Evolutionary conservation across 805 yeast genomes (phyloP).

Genomic region (Geotrichum ghanense): DNA sequence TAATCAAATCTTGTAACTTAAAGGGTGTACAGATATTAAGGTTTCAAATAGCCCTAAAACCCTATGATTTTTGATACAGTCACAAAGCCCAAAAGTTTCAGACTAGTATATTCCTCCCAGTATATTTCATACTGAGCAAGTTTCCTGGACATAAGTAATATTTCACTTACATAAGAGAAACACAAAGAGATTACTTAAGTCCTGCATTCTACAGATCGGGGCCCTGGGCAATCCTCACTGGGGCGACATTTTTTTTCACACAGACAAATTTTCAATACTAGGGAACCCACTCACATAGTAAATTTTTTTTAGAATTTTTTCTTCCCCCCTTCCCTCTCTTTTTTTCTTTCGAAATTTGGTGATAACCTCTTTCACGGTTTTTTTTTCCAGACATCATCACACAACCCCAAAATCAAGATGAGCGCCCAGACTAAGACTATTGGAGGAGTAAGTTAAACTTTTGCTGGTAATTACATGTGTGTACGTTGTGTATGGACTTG

Average conservation of each 20-base stretch:
- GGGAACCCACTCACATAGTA: slow-evolving; percentile 1
- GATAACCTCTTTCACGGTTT: neutral
- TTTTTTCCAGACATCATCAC: slow-evolving; percentile 1
- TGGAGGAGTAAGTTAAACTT: slow-evolving; percentile 22
- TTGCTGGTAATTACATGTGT: neutral
- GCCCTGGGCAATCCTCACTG: too few relatives aligned
- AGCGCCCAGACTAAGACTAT: slow-evolving; percentile 25
- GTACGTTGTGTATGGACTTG: neutral
- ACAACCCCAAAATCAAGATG: slow-evolving; percentile 12
- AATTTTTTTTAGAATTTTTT: neutral
- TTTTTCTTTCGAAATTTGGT: neutral
- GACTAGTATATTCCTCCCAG: too few relatives aligned
- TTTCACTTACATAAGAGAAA: too few relatives aligned
- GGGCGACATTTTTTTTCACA: neutral
- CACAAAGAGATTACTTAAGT: too few relatives aligned
- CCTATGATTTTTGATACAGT: too few relatives aligned
- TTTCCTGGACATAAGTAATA: too few relatives aligned
- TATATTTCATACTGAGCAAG: too few relatives aligned
- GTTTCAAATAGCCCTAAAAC: too few relatives aligned
- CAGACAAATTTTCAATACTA: neutral
- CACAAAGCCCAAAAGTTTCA: too few relatives aligned
- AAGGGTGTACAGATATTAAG: too few relatives aligned
- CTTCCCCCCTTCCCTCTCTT: neutral
- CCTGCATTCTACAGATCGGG: too few relatives aligned
- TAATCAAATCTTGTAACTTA: too few relatives aligned